Conservation (phyloP, 371 early-diverging fungal genomes). For the Mortierella sp. region DNA sequence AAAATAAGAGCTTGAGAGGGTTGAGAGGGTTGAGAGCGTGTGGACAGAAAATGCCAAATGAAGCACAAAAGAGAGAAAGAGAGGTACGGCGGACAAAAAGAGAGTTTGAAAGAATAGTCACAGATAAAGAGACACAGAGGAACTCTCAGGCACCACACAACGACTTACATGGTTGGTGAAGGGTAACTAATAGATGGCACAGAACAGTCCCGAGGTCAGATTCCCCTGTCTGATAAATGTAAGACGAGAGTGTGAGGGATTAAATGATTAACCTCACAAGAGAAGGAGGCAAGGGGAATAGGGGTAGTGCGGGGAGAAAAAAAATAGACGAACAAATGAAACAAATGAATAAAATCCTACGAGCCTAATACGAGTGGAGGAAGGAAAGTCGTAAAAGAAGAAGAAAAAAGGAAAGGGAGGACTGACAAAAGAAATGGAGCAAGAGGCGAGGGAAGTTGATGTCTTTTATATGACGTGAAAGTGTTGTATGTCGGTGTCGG, state of each 20-base stretch:
- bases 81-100: no score
- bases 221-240: no score
- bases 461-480: constrained; percentile 3
- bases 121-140: no score
- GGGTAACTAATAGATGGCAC: no score
- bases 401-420: background rate
- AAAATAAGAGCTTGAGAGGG: background rate
- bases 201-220: no score
- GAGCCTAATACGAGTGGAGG: no score
- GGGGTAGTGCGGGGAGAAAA: background rate
- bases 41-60: constrained; percentile 11
- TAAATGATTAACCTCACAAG: background rate
- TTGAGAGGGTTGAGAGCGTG: background rate
- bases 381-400: no score
- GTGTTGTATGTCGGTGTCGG: background rate
- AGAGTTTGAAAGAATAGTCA: no score
- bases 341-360: background rate
- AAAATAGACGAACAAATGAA: background rate
- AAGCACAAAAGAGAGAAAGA: background rate
- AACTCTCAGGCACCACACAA: no score
- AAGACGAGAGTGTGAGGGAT: background rate
- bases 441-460: background rate
- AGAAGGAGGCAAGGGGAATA: no score
- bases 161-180: no score
- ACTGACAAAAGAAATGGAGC: background rate